phyloP scores from a whole-genome alignment of 306 rosid species.

The Lathyrus oleraceus region DNA sequence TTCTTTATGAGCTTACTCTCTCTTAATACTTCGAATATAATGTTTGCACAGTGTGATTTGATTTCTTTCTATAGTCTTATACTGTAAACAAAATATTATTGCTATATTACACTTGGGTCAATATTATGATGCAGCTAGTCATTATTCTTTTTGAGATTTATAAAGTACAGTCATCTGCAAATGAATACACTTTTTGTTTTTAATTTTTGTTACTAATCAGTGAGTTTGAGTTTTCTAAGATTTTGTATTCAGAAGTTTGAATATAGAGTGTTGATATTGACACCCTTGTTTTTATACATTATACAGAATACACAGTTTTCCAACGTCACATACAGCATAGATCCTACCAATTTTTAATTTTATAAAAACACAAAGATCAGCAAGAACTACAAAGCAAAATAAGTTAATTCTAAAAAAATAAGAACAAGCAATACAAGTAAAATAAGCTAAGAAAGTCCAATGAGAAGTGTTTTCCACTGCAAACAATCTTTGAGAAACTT shows the following conservation, averaged over 20 bases:
- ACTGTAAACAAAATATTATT: conserved; percentile 10
- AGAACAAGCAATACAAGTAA: conserved; percentile 25
- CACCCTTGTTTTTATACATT: neutral
- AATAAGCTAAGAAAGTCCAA: conserved; percentile 34
- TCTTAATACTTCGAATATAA: conserved; percentile 18
- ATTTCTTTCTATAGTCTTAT: neutral
- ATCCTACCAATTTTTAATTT: conserved; percentile 1
- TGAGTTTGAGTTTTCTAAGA: neutral
- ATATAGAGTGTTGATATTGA: neutral
- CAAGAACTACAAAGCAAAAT: neutral
- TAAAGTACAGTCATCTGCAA: neutral
- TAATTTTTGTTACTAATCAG: neutral
- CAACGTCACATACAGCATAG: neutral
- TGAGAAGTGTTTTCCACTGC: conserved; percentile 66
- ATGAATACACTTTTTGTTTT: neutral
- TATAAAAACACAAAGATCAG: neutral
- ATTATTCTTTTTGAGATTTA: conserved; percentile 11
- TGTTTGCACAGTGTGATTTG: conserved; percentile 11
- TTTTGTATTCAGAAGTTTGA: neutral
- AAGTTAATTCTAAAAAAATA: conserved; percentile 2
- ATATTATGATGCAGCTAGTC: conserved; percentile 2
- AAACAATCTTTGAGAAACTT: conserved; percentile 61
- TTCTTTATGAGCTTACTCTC: conserved; percentile 38
- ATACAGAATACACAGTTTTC: neutral
- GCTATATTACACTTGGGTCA: conserved; percentile 9